Evolutionary conservation across 2,329 filamentous ascomycete species (phyloP), one percentile per base, ranked within the genome.

Genomic region (Alternaria brassicicola): DNA sequence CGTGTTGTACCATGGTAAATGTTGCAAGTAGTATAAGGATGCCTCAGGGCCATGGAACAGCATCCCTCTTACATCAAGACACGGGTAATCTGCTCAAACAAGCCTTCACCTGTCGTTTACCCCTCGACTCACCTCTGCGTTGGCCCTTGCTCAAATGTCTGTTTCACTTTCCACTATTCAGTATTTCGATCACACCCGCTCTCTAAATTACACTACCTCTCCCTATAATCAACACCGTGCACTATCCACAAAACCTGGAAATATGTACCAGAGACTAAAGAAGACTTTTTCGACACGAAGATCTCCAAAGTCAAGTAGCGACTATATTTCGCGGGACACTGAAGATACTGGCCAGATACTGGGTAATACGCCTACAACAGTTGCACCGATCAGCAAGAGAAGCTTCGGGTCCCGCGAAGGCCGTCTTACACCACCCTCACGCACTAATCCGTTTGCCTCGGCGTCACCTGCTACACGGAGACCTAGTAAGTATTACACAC

Each of bases 401-500:
- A 31, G 39, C 25, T n/a, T 58, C 25, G 62, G 52, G 17, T 64
- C 64, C 19, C 55, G 45, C 36, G 61, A 55, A 50, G 56, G 65
- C 19, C 55, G 63, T 45, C 64, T 72, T 43, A 42, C 65, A 23
- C 62, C 66, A 35, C 61, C 56, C 8, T 39, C 53, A 13, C 41
- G 48, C 50, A 62, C 52, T 55, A 72, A 62, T 38, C 63, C 69
- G 15, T 66, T 66, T 48, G 46, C 61, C 41, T 59, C 64, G 31
- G 54, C 62, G 41, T 62, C 75, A n/a, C 68, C 75, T 41, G 60
- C 74, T 23, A 79, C 77, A 52, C 70, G 78, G 28, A 71, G 78
- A 39, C 77, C 78, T 57, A 69, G 78, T 79, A 72, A 67, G 73
- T 58, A 56, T 42, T 30, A 55, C 45, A 45, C 17, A 51, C 15